Evolutionary conservation across 1,284 basidiomycete species (phyloP), one percentile per base, ranked within the genome.

Genomic region (Baeospora myosura): DNA sequence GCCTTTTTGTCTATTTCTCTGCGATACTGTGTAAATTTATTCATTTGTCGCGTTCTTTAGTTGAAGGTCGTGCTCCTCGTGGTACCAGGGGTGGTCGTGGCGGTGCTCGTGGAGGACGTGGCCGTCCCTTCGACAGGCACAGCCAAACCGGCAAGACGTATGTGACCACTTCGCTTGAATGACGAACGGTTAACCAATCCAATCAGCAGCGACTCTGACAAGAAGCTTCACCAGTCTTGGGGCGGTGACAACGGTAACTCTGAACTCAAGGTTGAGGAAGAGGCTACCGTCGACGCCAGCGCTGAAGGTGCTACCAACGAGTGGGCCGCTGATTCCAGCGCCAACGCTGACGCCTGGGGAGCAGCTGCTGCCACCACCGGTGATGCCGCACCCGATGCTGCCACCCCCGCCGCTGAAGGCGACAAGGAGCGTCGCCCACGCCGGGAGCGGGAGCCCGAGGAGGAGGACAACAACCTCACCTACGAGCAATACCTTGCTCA

Each of bases 391-490:
- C n/a, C n/a, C n/a, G n/a, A n/a, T n/a, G 61, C 60, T 43, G 61
- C 58, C 35, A 56, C 65, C 16, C 52, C 59, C 44, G 57, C 62
- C 46, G 64, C 62, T 30, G 67, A 63, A 23, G 60, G 59, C 21
- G 69, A 64, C 47, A 69, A 69, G 22, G 24, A 8, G 3, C 61
- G 63, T 42, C 67, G 63, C 45, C 63, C 61, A 47, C 70, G 72
- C 54, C 68, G 63, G 52, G 76, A 77, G 50, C 65, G 65, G 52
- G 83, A 76, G 54, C 63, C 61, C 18, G 92, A 96, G 63, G 90
- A 94, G 62, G 90, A 93, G 64, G 93, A 96, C 69, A 90, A 92
- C 66, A 94, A 90, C 32, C 72, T 91, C 53, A 90, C 88, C 30
- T 71, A 88, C 52, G 88, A 90, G 40, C 80, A 92, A 62, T 92